Percentiles rank a stretch among this genome's conserved stretches.
These are phyloP conservation scores for Apiotrichum sp. DNA, from an alignment of 1,284 basidiomycete species.

Conservation along the genomic window DNA sequence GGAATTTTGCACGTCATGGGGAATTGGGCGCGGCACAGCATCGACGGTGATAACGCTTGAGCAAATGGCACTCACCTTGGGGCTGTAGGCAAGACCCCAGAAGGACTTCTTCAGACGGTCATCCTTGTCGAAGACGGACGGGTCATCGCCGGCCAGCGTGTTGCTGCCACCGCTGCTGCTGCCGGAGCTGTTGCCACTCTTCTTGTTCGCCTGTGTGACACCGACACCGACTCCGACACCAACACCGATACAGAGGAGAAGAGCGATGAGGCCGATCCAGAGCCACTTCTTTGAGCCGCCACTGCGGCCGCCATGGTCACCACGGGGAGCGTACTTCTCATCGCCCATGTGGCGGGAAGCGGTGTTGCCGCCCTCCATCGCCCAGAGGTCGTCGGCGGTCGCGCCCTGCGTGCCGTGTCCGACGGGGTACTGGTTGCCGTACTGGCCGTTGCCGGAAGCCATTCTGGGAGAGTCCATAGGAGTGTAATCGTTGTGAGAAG, in stretches of 20 bases:
- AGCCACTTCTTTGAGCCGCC: conserved; percentile 20
- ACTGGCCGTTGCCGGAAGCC: conserved; percentile 3
- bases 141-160: conserved; percentile 48
- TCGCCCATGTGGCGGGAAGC: neutral
- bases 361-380: conserved; percentile 13
- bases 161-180: conserved; percentile 2
- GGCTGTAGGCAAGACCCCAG: conserved; percentile 70
- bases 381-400: conserved; percentile 16
- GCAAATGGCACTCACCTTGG: conserved; percentile 36
- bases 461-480: conserved; percentile 1
- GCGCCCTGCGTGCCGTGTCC: neutral
- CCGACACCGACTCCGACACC: conserved; percentile 28
- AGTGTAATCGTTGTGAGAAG: conserved; percentile 2
- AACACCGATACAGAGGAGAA: conserved; percentile 16
- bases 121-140: conserved; percentile 61
- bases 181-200: neutral
- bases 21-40: too few species aligned
- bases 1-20: too few species aligned
- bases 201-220: conserved; percentile 25
- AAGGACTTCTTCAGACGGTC: conserved; percentile 57
- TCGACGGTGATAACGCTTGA: too few species aligned
- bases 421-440: conserved; percentile 1
- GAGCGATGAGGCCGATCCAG: conserved; percentile 16
- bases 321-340: neutral
- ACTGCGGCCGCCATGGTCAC: neutral